Percentiles rank a stretch among this genome's conserved stretches.
Conservation (phyloP, 2,329 filamentous ascomycete genomes). For the Exophiala dermatitidis region DNA sequence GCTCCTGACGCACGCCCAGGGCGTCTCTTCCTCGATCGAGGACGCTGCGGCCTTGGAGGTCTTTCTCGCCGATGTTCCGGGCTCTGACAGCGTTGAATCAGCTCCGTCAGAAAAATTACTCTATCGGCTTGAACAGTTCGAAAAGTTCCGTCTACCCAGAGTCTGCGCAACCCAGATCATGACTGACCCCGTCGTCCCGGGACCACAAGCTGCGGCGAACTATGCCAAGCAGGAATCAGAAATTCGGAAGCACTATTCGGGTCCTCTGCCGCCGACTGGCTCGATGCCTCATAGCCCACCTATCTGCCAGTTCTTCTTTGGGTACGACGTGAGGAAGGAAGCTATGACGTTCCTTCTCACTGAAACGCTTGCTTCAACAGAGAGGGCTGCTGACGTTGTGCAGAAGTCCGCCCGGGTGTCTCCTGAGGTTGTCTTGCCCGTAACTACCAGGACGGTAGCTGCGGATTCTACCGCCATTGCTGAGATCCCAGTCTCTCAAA, state of each 20-base stretch:
- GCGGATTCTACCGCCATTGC: too few species aligned
- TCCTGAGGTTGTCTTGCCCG: neutral
- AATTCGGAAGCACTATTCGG: conserved; percentile 26
- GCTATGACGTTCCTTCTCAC: conserved; percentile 14
- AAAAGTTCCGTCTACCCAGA: conserved; percentile 22
- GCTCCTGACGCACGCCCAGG: conserved; percentile 26
- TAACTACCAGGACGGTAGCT: too few species aligned
- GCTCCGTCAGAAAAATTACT: conserved; percentile 19
- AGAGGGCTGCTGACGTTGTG: neutral
- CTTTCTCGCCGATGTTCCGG: conserved; percentile 21
- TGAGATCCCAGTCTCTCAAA: too few species aligned
- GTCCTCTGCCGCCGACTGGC: conserved; percentile 23
- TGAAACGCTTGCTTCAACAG: neutral
- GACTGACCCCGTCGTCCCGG: conserved; percentile 25
- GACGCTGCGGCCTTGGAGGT: conserved; percentile 26
- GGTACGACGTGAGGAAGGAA: conserved; percentile 25
- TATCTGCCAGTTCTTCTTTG: conserved; percentile 27
- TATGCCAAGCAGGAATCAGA: conserved; percentile 23
- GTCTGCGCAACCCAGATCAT: conserved; percentile 26
- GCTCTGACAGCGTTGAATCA: conserved; percentile 7
- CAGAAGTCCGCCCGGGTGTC: neutral
- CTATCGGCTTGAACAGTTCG: conserved; percentile 21
- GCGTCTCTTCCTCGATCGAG: conserved; percentile 26
- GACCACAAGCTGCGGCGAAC: conserved; percentile 24
- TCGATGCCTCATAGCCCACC: conserved; percentile 24